Evolutionary conservation across 1,284 basidiomycete genomes (phyloP), one percentile per base, ranked within the genome.

Genomic region (Mycosarcoma mackinlayi): DNA sequence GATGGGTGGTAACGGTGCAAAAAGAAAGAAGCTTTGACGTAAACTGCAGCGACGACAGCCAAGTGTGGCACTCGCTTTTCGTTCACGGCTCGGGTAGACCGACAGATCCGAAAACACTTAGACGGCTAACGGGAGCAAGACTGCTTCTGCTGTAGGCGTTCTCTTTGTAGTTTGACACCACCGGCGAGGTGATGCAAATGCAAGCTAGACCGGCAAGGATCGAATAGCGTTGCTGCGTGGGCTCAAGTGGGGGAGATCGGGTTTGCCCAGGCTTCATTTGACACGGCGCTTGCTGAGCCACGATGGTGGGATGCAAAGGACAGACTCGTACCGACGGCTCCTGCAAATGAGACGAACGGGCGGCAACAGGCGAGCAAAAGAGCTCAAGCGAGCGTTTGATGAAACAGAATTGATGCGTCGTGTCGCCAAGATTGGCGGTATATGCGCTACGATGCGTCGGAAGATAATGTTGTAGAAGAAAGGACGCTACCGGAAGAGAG

Each of bases 111-210:
- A 37, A 37, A 13, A 9, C n/a, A 28, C 3, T 1, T 19, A 11
- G 24, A 35, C 33, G 25, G 16, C 24, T 47, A n/a, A 4, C 10
- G 30, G 13, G 4, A 35, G 31, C 18, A 13, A 21, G 30, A 27
- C 4, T 25, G 34, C 44, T 23, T n/a, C 28, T 30, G 28, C 31
- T 44, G 41, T 13, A 18, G 27, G 41, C 27, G n/a, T 13, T 27
- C 19, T 37, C 13, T 7, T 13, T 24, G 34, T 28, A 25, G n/a
- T n/a, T n/a, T 38, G 24, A 28, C 35, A 38, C n/a, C 34, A 48
- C 46, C 46, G 47, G 47, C 27, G 47, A 49, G 35, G 47, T 49
- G 47, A 49, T 16, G n/a, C n/a, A 49, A 25, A 27, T 11, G 19
- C 27, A 37, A 18, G 18, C 19, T n/a, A 38, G 47, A 49, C 47